These are phyloP conservation scores for Boletus rubroflammeus DNA, from an alignment of 768 basidiomycete genomes.

Conservation along the genomic window DNA sequence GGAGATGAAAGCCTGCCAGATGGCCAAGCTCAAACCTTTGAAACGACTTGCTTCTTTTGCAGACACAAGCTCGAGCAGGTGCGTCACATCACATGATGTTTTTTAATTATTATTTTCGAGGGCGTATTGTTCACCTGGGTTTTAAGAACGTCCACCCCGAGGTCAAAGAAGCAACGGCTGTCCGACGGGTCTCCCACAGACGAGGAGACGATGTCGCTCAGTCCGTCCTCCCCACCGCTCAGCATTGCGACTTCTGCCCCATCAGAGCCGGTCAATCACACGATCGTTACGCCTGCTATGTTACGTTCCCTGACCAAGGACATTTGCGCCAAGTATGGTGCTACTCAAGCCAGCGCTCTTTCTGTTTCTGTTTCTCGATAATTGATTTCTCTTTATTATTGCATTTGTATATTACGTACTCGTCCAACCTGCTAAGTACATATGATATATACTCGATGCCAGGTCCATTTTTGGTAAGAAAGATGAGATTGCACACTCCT, in stretches of 20 bases:
- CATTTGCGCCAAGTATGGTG: slow-evolving; percentile 31
- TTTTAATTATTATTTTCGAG: not conserved
- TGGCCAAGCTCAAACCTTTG: slow-evolving; percentile 41
- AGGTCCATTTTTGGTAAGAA: no score
- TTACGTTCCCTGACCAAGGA: slow-evolving; percentile 40
- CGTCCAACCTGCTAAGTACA: not conserved
- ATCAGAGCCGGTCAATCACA: slow-evolving; percentile 29
- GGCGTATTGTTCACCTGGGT: not conserved
- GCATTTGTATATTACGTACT: slow-evolving; percentile 10
- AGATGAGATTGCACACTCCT: no score
- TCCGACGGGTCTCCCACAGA: slow-evolving; percentile 33
- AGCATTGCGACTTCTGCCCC: slow-evolving; percentile 43
- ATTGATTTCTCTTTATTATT: not conserved
- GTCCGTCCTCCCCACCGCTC: slow-evolving; percentile 41
- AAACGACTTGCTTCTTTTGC: slow-evolving; percentile 46
- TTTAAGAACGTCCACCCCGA: slow-evolving; percentile 25
- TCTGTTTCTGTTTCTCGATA: slow-evolving; percentile 9
- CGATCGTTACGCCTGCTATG: slow-evolving; percentile 60
- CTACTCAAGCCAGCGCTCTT: not conserved
- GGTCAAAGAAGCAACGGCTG: slow-evolving; percentile 43
- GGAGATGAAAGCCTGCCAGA: slow-evolving; percentile 37
- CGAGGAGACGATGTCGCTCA: slow-evolving; percentile 26
- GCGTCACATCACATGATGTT: slow-evolving; percentile 6
- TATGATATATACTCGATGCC: no score
- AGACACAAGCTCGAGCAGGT: slow-evolving; percentile 41